Base-by-base conservation (phyloP, 2,329 filamentous ascomycete genomes). In the Fusarium sp. region DNA sequence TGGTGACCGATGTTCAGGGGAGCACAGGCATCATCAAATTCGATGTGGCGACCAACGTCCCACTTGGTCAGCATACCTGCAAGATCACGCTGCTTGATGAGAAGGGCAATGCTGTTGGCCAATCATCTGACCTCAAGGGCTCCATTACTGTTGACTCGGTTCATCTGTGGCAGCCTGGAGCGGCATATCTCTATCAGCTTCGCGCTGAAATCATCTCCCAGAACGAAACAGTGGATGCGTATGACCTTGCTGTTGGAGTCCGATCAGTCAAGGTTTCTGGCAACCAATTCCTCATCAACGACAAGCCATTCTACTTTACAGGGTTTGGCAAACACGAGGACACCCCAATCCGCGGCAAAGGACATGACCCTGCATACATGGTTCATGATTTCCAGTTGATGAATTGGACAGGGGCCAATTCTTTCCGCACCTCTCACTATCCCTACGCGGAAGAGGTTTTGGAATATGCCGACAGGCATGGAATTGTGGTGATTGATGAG, bases 281-380 rank as follows among this genome's bases (percentile, higher is more conserved):
- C 5, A 72, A 72, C 5, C 23, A 67, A 23, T 72, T 72, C 20
- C 48, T 72, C 14, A 67, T 72, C 50, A 72, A 72, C 48, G 18
- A 62, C 35, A 65, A 67, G 18, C 67, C 70, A 3, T 72, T 72
- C n/a, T 72, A 72, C 34, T 70, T 72, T 41, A 72, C 68, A 3
- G 70, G 70, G 11, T 72, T 72, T 20, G 70, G 70, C 18, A 72
- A 72, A 13, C 70, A 72, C 10, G 70, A 72, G 25, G 70, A 72
- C 32, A 57, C 60, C 9, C 60, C 70, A 3, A 62, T 72, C 8
- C 67, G 67, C 6, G 67, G 70, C 23, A 72, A 72, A 25, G 70
- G 70, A 10, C 43, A 57, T 32, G 70, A 72, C 39, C 59, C 70
- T 7, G 34, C 64, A 1, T 67, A 65, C 41, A 72, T 72, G 70